Conservation (phyloP, 2,329 filamentous ascomycete species). For the Claviceps purpurea region DNA sequence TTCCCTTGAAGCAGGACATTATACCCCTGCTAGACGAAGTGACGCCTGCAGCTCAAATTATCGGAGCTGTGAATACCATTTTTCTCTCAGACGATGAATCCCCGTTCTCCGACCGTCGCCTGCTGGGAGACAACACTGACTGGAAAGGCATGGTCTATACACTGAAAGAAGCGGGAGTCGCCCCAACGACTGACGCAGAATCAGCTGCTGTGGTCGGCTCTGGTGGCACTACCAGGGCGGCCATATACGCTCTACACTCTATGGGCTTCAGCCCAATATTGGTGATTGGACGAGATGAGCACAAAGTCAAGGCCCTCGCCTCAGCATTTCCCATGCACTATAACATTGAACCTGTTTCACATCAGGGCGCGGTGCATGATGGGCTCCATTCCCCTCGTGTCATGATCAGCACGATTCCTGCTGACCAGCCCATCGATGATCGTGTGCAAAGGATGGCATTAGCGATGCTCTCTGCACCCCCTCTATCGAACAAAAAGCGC, state of each 20-base stretch:
- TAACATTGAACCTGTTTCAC: constrained; percentile 49
- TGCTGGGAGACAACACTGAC: constrained; percentile 88
- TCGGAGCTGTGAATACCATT: constrained; percentile 93
- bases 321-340: constrained; percentile 62
- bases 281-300: constrained; percentile 62
- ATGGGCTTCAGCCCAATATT: constrained; percentile 82
- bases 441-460: constrained; percentile 52
- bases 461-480: constrained; percentile 31
- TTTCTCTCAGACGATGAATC: constrained; percentile 37
- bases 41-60: constrained; percentile 62
- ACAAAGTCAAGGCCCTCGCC: constrained; percentile 54
- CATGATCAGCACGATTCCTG: constrained; percentile 82
- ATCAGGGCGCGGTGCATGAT: constrained; percentile 33
- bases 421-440: constrained; percentile 68
- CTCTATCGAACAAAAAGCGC: constrained; percentile 24
- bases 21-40: constrained; percentile 70
- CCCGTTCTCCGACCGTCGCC: constrained; percentile 30
- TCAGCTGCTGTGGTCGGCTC: constrained; percentile 77
- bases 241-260: constrained; percentile 73
- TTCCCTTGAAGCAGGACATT: constrained; percentile 84
- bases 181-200: constrained; percentile 15
- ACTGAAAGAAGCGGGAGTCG: constrained; percentile 55
- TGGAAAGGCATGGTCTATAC: constrained; percentile 84
- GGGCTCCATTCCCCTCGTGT: constrained; percentile 44
- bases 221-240: constrained; percentile 83